These are phyloP conservation scores for Phytophthora fragariaefolia DNA, from an alignment of 352 stramenopile genomes.

Conservation along the genomic window DNA sequence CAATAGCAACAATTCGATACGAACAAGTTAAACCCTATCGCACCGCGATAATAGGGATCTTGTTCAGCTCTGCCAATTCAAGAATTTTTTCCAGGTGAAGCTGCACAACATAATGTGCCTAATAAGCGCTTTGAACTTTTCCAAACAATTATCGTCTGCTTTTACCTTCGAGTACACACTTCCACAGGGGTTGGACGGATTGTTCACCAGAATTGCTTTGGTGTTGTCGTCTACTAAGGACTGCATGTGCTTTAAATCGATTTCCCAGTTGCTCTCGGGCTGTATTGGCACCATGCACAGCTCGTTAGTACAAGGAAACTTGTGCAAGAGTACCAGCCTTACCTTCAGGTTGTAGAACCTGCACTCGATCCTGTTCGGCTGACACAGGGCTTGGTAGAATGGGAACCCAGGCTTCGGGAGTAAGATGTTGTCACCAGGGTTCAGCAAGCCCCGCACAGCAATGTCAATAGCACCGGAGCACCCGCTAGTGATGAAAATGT, in stretches of 20 bases:
- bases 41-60: conserved; percentile 93
- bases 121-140: too few species aligned
- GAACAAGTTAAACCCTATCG: background rate
- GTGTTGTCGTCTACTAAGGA: conserved; percentile 84
- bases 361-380: conserved; percentile 91
- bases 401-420: conserved; percentile 95
- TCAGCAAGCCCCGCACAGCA: conserved; percentile 89
- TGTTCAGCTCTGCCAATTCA: conserved; percentile 78
- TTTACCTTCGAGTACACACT: conserved; percentile 91
- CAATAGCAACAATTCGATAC: too few species aligned
- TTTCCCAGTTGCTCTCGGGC: conserved; percentile 93
- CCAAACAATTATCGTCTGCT: background rate
- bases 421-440: conserved; percentile 93
- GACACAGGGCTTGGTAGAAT: conserved; percentile 95
- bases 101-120: conserved; percentile 19
- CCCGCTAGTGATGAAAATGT: conserved; percentile 94
- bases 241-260: conserved; percentile 93
- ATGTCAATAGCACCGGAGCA: conserved; percentile 95
- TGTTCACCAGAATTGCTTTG: conserved; percentile 96
- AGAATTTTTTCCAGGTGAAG: conserved; percentile 79
- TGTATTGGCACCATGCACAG: background rate
- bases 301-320: background rate
- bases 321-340: background rate
- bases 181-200: conserved; percentile 95
- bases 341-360: conserved; percentile 89